Conservation (phyloP, 2,329 filamentous ascomycete genomes). For the Verticillium nubilum region DNA sequence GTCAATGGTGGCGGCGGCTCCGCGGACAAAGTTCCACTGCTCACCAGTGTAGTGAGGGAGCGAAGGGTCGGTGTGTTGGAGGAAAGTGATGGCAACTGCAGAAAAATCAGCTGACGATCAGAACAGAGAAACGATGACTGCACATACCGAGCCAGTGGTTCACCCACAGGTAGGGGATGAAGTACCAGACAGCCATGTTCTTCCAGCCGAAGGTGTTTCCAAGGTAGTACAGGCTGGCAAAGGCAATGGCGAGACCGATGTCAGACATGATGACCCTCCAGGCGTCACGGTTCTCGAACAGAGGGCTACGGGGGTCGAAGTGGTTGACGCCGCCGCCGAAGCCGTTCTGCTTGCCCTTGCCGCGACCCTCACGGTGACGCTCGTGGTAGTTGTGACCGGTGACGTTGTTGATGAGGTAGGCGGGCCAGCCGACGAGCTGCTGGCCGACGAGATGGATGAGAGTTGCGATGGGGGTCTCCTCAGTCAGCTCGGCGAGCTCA, state of each 20-base stretch:
- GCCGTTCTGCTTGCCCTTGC: conserved; percentile 87
- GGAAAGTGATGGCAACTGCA: conserved; percentile 91
- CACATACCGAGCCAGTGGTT: conserved; percentile 96
- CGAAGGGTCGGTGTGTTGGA: conserved; percentile 93
- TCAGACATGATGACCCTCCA: conserved; percentile 84
- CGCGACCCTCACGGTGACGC: conserved; percentile 86
- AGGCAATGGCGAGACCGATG: conserved; percentile 65
- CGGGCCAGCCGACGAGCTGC: conserved; percentile 88
- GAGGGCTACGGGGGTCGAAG: conserved; percentile 80
- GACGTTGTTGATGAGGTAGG: conserved; percentile 87
- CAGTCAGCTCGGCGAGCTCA: conserved; percentile 81
- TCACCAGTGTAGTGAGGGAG: conserved; percentile 86
- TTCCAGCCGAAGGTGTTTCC: conserved; percentile 73
- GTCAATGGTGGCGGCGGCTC: conserved; percentile 92
- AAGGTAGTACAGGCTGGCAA: conserved; percentile 59
- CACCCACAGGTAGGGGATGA: conserved; percentile 92
- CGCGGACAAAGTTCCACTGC: conserved; percentile 89
- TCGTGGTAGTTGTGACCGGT: conserved; percentile 96
- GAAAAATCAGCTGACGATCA: background rate
- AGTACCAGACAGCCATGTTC: conserved; percentile 93
- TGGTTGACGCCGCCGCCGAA: conserved; percentile 81
- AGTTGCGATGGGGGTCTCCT: conserved; percentile 89
- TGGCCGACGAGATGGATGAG: conserved; percentile 69
- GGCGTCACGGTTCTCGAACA: conserved; percentile 89
- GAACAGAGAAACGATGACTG: background rate